A percentile compares a stretch with the other conserved stretches of the same genome.
These are phyloP conservation scores for Parasitella parasitica DNA, from an alignment of 371 early-diverging fungal species.

Conservation along the genomic window DNA sequence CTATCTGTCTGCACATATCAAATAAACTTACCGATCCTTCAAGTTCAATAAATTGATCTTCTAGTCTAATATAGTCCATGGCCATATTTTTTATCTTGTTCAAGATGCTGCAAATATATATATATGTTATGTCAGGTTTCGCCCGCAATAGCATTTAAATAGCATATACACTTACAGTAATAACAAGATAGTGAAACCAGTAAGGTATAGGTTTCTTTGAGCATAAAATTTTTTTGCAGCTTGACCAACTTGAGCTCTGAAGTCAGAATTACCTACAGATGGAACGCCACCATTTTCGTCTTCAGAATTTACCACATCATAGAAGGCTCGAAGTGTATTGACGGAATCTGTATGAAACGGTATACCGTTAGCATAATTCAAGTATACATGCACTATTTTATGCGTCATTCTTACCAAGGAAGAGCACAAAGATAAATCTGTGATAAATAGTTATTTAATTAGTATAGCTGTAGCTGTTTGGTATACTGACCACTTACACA, in stretches of 20 bases:
- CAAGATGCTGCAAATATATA: conserved; percentile 14
- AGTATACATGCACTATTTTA: background rate
- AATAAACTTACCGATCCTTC: conserved; percentile 23
- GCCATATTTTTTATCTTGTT: conserved; percentile 24
- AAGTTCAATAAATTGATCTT: conserved; percentile 23
- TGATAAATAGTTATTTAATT: too few species aligned
- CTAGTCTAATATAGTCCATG: conserved; percentile 21
- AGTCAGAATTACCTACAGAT: conserved; percentile 24
- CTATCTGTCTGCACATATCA: background rate
- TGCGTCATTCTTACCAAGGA: conserved; percentile 54
- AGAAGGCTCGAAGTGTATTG: conserved; percentile 56
- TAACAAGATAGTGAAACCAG: conserved; percentile 27
- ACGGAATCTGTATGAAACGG: conserved; percentile 48
- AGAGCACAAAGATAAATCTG: conserved; percentile 59
- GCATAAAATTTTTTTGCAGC: conserved; percentile 79
- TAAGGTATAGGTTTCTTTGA: conserved; percentile 78
- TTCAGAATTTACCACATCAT: conserved; percentile 29
- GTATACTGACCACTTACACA: conserved; percentile 36
- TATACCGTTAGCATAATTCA: background rate
- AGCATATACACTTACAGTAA: conserved; percentile 20
- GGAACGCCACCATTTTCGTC: conserved; percentile 28
- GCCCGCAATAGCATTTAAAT: too few species aligned
- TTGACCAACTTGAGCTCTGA: conserved; percentile 56
- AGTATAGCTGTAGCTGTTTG: background rate
- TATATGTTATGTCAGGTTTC: background rate